Base-by-base conservation (phyloP, 2,329 filamentous ascomycete genomes). In the Pseudogymnoascus sp. region DNA sequence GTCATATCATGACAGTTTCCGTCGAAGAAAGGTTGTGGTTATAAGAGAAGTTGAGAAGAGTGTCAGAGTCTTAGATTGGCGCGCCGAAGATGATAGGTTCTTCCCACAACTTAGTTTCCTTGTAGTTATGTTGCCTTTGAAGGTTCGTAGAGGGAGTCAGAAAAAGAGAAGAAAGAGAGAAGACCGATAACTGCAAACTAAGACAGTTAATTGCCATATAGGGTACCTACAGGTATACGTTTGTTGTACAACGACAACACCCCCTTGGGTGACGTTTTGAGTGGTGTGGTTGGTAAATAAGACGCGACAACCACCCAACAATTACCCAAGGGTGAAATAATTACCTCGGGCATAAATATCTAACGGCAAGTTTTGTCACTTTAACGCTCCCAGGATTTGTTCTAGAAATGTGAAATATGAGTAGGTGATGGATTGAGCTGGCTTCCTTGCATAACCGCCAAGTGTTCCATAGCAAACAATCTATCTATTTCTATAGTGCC, bases 401-500 rank as follows among this genome's bases (percentile, higher is more conserved):
- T 56, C 49, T 34, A 14, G 49, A 21, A 34, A 56, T 7, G 49
- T 34, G 16, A 56, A 21, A 56, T 56, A 56, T 56, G 49, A 56
- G 49, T 56, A 56, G n/a, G 49, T 36, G 28, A 14, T 56, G 49
- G 49, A 56, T 56, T 56, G 49, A 56, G 49, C 49, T 36, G 14
- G 49, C 28, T 56, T 56, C 49, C 28, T 56, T 56, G 28, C 49
- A 56, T 56, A 56, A 56, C 49, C n/a, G 28, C 28, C 49, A 56
- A 34, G 28, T 36, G 28, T 56, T 36, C 49, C 25, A 56, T 56
- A 56, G 49, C 28, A 56, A 56, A 56, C 49, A 56, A 56, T 36
- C 49, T 56, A 56, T 56, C 28, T 56, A 56, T 56, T 56, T 34
- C 28, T 56, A 56, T 56, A 56, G 49, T 56, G 49, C 49, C 49